Evolutionary conservation across 176 grass and related monocot species (phyloP), one percentile per base, ranked within the genome.

Genomic region (Musa troglodytarum): DNA sequence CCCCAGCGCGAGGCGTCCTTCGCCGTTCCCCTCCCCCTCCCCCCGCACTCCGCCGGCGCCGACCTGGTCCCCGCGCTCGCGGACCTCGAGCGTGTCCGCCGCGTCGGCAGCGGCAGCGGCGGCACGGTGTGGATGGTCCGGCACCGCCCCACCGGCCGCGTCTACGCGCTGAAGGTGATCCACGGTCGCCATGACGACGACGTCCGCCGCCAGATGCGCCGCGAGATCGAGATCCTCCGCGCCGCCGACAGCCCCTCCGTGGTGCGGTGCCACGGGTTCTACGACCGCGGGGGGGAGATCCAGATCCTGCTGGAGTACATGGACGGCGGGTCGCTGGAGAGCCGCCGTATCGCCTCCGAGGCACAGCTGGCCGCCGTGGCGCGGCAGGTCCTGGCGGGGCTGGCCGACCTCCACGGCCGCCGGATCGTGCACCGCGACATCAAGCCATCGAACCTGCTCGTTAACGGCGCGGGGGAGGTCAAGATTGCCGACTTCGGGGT

Each of bases 401-500:
- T 24, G n/a, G 22, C 63, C 63, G 20, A 66, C 23, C 22, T 43
- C 20, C 23, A 62, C 20, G 17, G 57, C 17, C 57, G 57, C 57
- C 57, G 57, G 57, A 17, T 62, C 57, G 57, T 62, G 17, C 57
- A 62, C 57, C 57, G 57, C 17, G 57, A 62, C 57, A 62, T 62
- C 6, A 62, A 62, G 57, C 57, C 57, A 17, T 15, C 57, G 1
- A 62, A 62, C 57, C 17, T 62, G 17, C 57, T 62, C 57, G 20
- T 62, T n/a, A 62, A 62, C 57, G 9, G 57, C 57, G 57, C 57
- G 2, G 12, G 57, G 15, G 13, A 62, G 57, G 57, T 62, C 57
- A 62, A 62, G 20, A 62, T 62, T n/a, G 57, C 57, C 57, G 57
- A 62, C 57, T 62, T 62, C 57, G 57, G 57, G 17, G 57, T 62